Evolutionary conservation across 2,329 filamentous ascomycete genomes (phyloP).

Genomic region (Ceratocystis ficicola): DNA sequence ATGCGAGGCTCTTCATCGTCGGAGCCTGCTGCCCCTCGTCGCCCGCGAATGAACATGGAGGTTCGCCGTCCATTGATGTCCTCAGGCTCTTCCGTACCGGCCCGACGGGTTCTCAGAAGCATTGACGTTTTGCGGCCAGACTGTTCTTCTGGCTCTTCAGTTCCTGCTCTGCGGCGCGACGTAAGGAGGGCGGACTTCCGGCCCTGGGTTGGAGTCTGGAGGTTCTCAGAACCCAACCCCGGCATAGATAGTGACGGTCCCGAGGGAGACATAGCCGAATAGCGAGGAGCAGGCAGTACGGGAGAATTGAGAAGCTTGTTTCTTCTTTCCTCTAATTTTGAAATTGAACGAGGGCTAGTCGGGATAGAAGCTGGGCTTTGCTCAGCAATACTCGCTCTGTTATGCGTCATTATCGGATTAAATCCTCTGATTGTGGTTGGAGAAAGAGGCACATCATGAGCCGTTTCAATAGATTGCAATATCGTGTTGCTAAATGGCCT

Average conservation of each 20-base stretch:
- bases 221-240: background rate
- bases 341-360: conserved; percentile 38
- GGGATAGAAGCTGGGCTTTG: conserved; percentile 31
- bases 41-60: conserved; percentile 37
- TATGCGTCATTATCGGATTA: conserved; percentile 30
- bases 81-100: conserved; percentile 39
- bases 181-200: conserved; percentile 45
- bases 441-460: conserved; percentile 30
- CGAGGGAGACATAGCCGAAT: conserved; percentile 30
- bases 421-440: conserved; percentile 37
- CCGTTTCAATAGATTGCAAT: conserved; percentile 19
- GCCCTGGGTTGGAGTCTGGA: conserved; percentile 20
- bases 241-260: conserved; percentile 34
- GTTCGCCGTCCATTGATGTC: conserved; percentile 35
- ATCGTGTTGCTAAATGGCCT: conserved; percentile 22
- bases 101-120: conserved; percentile 32
- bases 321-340: conserved; percentile 43
- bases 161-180: conserved; percentile 36
- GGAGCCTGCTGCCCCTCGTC: conserved; percentile 38
- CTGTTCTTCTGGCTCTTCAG: conserved; percentile 39
- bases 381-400: conserved; percentile 36
- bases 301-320: conserved; percentile 36
- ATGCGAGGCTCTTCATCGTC: conserved; percentile 35
- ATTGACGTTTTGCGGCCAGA: conserved; percentile 35
- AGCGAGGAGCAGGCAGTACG: conserved; percentile 38